Evolutionary conservation across 495 filamentous ascomycete genomes (phyloP), one percentile per base, ranked within the genome.

Genomic region (Penicillium maclennaniae): DNA sequence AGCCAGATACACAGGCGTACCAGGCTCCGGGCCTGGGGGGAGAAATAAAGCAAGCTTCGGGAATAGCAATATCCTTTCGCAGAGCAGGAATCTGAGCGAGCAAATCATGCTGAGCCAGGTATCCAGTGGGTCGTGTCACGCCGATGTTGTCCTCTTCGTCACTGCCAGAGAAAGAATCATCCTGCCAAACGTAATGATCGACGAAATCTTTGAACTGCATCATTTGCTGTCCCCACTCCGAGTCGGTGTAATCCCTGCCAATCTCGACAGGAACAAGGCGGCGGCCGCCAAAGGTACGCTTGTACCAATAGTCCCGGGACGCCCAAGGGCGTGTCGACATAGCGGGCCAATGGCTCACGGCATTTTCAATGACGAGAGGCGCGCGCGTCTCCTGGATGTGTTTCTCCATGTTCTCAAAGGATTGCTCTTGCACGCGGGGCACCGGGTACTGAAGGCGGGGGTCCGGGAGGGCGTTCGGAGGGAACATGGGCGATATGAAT

Each of bases 81-180:
- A 98, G 73, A 7, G 77, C 64, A 0, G 95, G 90, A 15, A 98
- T 86, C 60, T 98, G 93, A 0, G 80, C 56, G 53, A 98, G 83
- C 21, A 98, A 78, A 52, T 88, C 84, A 69, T 97, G 89, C 62
- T 99, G 93, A 15, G 93, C 93, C 39, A 99, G 78, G 60, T 99
- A 99, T 6, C 79, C 88, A n/a, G 69, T 68, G 40, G 23, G 23
- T 23, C 69, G 63, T 4, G 39, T 49, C 1, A 53, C 57, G 26
- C 67, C 49, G 7, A 51, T 53, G 2, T 37, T 47, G 3, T 56
- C 43, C 17, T 45, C 28, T 10, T 62, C 37, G 6, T 40, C n/a
- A 14, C 10, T 21, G 45, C n/a, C 31, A 1, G 16, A 25, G 3
- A 52, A 46, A 7, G 44, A 21, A 36, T 61, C 50, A 23, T 53